Base-by-base conservation (phyloP, 2,329 filamentous ascomycete species). In the Metarhizium guizhouense region DNA sequence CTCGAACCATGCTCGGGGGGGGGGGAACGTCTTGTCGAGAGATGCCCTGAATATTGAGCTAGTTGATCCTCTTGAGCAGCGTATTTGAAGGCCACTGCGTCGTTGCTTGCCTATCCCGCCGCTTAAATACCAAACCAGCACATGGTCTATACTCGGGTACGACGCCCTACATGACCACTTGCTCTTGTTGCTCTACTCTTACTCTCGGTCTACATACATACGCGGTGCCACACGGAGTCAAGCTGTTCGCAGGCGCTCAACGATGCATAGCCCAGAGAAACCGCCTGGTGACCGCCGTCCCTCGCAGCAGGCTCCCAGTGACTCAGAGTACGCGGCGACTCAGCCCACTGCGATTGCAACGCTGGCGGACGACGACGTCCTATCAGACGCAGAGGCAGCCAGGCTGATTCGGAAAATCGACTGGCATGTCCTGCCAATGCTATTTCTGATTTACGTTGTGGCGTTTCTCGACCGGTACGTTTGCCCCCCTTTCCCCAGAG, bases 381-480 rank as follows among this genome's bases (percentile, higher is more conserved):
- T 56, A 14, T 47, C 54, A 20, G 13, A 25, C 11, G 32, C 30
- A 43, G 54, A 56, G 47, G 40, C 42, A 18, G 54, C 54, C 14
- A 34, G 38, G 20, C 42, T 56, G 43, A 20, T 56, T n/a, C 50
- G 54, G 13, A 47, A 52, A 20, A 52, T 53, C 11, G 54, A 56
- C 50, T 49, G 32, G 45, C 54, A 50, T 16, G 29, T 56, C 32
- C 50, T 56, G 10, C 54, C 54, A 4, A 49, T 49, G 54, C 54
- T 56, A 14, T 56, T 56, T 40, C 18, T 56, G 36, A 56, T 56
- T n/a, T 56, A 56, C 54, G 42, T 56, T n/a, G 49, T 56, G 30
- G 54, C 54, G 6, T 56, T 56, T 30, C 42, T 56, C 11, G 54
- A 56, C 20, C 40, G 54, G 54, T 56, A 42, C 16, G 42, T 40